Evolutionary conservation across 106 monocot species (phyloP).

Genomic region (Vanilla planifolia): DNA sequence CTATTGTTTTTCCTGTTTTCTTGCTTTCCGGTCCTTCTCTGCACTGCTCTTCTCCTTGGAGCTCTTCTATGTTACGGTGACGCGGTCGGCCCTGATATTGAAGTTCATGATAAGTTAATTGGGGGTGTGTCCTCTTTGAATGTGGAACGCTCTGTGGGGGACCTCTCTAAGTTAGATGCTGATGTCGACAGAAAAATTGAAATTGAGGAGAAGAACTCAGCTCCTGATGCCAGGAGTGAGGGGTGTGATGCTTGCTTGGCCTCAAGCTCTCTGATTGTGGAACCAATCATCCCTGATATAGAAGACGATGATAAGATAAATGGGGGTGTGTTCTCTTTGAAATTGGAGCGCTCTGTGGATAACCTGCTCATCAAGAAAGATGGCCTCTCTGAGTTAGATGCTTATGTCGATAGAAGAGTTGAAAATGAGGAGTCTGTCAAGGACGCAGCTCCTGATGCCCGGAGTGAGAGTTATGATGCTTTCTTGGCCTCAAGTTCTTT

Average conservation of each 20-base stretch:
- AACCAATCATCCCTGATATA: constrained; percentile 65
- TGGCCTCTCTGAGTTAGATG: neutral
- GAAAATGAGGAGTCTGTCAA: neutral
- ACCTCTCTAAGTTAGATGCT: too few species aligned
- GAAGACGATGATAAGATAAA: constrained; percentile 37
- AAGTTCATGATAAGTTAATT: constrained; percentile 30
- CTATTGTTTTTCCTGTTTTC: constrained; percentile 67
- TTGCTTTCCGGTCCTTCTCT: constrained; percentile 71
- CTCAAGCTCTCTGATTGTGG: constrained; percentile 4
- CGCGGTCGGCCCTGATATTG: constrained; percentile 59
- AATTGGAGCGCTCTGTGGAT: constrained; percentile 8
- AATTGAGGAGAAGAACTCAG: constrained; percentile 17
- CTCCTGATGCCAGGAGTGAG: constrained; percentile 6
- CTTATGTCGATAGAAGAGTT: neutral
- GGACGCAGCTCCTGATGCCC: neutral
- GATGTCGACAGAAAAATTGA: too few species aligned
- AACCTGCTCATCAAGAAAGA: constrained; percentile 5
- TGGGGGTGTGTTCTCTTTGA: constrained; percentile 24
- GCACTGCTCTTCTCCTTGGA: constrained; percentile 83
- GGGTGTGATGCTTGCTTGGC: neutral
- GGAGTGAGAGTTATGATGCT: neutral
- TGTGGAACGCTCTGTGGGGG: neutral
- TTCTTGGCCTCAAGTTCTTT: too few species aligned
- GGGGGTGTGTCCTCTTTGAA: constrained; percentile 28
- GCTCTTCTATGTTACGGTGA: constrained; percentile 73